Conservation (phyloP, 2,329 filamentous ascomycete genomes). For the Xylogone sp. region DNA sequence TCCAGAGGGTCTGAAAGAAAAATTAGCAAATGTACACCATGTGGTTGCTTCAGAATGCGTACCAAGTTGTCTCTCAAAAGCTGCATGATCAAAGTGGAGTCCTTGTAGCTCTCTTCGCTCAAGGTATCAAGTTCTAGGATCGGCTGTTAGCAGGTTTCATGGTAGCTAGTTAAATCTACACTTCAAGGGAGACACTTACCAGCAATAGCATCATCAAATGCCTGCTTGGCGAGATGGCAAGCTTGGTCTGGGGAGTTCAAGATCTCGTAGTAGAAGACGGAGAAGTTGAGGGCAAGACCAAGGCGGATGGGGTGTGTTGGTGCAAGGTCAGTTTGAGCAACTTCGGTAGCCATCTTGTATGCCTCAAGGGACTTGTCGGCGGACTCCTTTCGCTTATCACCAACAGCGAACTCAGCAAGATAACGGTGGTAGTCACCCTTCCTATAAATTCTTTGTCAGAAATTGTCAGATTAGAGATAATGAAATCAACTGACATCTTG, state of each 20-base stretch:
- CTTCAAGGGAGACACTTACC: conserved; percentile 40
- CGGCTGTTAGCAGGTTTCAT: conserved; percentile 28
- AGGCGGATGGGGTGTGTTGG: conserved; percentile 92
- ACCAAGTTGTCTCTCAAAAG: conserved; percentile 86
- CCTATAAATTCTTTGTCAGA: conserved; percentile 47
- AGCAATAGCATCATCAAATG: conserved; percentile 95
- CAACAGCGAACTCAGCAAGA: conserved; percentile 92
- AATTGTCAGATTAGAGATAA: not conserved
- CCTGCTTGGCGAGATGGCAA: conserved; percentile 95
- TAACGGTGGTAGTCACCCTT: conserved; percentile 99
- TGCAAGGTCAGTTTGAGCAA: conserved; percentile 83
- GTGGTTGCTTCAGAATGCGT: conserved; percentile 40
- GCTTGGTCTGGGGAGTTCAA: conserved; percentile 97
- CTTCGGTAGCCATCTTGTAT: conserved; percentile 92
- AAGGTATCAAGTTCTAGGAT: conserved; percentile 81
- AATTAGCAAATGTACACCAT: conserved; percentile 3
- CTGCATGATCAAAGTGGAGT: conserved; percentile 98
- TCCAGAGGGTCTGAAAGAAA: conserved; percentile 82
- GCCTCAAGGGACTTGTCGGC: conserved; percentile 94
- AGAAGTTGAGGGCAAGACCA: conserved; percentile 91
- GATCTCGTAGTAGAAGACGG: conserved; percentile 99
- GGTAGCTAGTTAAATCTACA: not conserved
- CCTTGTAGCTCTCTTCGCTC: conserved; percentile 99
- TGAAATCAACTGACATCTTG: conserved; percentile 74
- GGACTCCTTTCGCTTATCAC: conserved; percentile 91